Evolutionary conservation across 306 rosid species (phyloP), one percentile per base, ranked within the genome.

Genomic region (Quercus wislizeni): DNA sequence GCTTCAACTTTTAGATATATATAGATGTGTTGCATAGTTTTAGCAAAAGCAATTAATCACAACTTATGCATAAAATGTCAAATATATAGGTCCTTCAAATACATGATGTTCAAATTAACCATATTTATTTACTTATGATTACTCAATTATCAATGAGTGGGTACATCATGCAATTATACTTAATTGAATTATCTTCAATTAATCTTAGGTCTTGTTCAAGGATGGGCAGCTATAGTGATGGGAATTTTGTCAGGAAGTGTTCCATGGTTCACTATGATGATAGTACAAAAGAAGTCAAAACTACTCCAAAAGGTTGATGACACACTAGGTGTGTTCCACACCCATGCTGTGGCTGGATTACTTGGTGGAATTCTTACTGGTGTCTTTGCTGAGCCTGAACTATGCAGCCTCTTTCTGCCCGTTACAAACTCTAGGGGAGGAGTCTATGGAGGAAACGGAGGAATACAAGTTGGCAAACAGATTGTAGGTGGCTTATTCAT

Each of bases 141-240:
- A 55, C 10, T 35, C 21, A 19, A 55, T 10, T 6, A 57, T 57
- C 63, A 57, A 57, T 20, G 20, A 57, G 21, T 8, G 27, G 63
- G 51, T 43, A 43, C 51, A 7, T 43, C 4, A 10, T 10, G 14
- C 51, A 43, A 43, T 7, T 43, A 43, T 35, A 2, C 2, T 9
- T 43, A 43, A 43, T 43, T 43, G 13, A 43, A 57, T 21, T 58
- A 21, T 58, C 51, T 35, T 35, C 41, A 35, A 6, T 67, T 6
- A 3, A 18, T 67, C 19, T 19, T 78, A 87, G 94, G 94, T 79
- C 46, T 90, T 35, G 88, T 88, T 71, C 94, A 88, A 80, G 92
- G 90, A 73, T 90, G 94, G 94, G 92, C 89, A 1, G 90, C 94
- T 27, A 86, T 90, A 73, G 65, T 88, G 58, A 90, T 90, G 89